Evolutionary conservation across 176 grass and related monocot species (phyloP), one percentile per base, ranked within the genome.

Genomic region (Oryza glaberrima): DNA sequence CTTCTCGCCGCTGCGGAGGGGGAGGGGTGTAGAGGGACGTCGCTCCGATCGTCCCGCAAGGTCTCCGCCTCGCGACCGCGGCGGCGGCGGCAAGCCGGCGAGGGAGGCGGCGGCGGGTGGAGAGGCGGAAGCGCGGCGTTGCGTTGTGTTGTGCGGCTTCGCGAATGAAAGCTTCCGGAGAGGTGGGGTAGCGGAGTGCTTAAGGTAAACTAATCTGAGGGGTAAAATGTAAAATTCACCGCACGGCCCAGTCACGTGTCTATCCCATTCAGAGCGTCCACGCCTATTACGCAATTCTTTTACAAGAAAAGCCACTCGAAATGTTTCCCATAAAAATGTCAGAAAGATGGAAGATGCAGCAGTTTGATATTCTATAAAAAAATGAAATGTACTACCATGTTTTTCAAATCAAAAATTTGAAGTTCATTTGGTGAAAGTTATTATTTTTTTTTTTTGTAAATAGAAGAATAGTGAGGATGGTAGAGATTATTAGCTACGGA

Each of bases 121-220:
- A 32, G 79, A 41, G 28, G 65, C 64, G 30, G 72, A 52, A 77
- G 77, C 72, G 83, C 73, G 83, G 65, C 83, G 67, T 65, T 66
- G 65, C 83, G 67, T 65, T 66, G 61, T 19, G 67, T 40, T 38
- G 34, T 66, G 80, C 63, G 60, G 79, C 79, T 86, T 82, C 68
- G 20, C 25, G 70, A 85, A 81, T 35, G 32, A 73, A 68, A 22
- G 34, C 35, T 51, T 73, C 66, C 32, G 51, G 70, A 60, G 69
- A 23, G 22, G 8, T 46, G 20, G 19, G 54, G 54, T 58, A 58
- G 6, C 8, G 6, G 22, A 43, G 61, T 73, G 54, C 25, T 65
- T 64, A 43, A 47, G 54, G n/a, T 32, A n/a, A n/a, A 61, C 3
- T 8, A 65, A 51, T 17, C 17, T 20, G 48, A 15, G 32, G 32